Evolutionary conservation across 2,329 filamentous ascomycete genomes (phyloP), one percentile per base, ranked within the genome.

Genomic region (Diaporthe sp.): DNA sequence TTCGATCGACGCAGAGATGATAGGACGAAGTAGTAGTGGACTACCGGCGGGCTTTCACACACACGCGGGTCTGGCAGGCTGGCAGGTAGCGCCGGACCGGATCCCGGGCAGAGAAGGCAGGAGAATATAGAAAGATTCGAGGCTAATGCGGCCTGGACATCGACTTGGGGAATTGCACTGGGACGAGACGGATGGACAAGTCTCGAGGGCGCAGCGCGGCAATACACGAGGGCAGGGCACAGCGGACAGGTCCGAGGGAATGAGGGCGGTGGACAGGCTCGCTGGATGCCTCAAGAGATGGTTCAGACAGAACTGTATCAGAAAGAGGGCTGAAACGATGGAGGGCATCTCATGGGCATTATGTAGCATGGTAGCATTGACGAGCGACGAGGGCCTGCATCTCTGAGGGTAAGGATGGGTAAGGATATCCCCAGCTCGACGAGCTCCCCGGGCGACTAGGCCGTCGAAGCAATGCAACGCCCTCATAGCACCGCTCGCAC

Each of bases 241-340:
- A 46, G 28, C 53, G 53, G 22, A 39, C 44, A 42, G 57, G 57
- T 37, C 31, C 12, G 55, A n/a, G 42, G 57, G 25, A 5, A 10
- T 51, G 42, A 28, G 69, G 5, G 42, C 55, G 5, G 19, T 22
- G 42, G 57, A 31, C 31, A 49, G 31, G 39, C 42, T 49, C 39
- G 55, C 46, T 57, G 69, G 51, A 57, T 57, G 62, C 34, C 59
- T 75, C 39, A 31, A 68, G 58, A 46, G 72, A 74, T 65, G 57
- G 74, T 55, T 65, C 57, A 65, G 67, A 67, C 65, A 67, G 75
- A 46, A 46, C 57, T 74, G 75, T 71, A 58, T 74, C 75, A 74
- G 75, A 65, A 75, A 65, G 57, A 69, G 12, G 72, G 72, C 72
- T 76, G 75, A 76, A 74, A 76, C 72, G 72, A 73, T 59, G 42